A percentile compares a stretch with the other conserved stretches of the same genome.
Conservation (phyloP, 805 yeast species). For the Saturnispora dispora region DNA sequence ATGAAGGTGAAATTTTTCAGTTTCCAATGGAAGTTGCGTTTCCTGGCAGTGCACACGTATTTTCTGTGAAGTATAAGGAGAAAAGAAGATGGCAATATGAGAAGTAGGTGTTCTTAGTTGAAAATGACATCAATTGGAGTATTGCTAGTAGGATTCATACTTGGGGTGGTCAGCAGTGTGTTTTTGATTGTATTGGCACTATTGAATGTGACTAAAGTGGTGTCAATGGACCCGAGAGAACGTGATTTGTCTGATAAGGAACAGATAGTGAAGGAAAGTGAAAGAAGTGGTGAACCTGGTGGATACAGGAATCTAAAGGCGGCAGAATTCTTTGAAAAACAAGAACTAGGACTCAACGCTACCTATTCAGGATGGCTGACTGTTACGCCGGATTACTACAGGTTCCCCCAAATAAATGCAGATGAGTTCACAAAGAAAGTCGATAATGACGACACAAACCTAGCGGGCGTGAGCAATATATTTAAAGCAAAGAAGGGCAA, state of each 20-base stretch:
- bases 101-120: background rate
- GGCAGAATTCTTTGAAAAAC: constrained; percentile 55
- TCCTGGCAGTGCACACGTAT: background rate
- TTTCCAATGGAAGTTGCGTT: background rate
- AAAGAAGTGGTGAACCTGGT: constrained; percentile 18
- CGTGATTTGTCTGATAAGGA: constrained; percentile 12
- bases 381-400: constrained; percentile 71
- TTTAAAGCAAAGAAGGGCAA: constrained; percentile 4
- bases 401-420: constrained; percentile 34
- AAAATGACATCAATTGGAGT: background rate
- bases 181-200: background rate
- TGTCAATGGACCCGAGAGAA: constrained; percentile 17
- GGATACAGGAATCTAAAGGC: constrained; percentile 37
- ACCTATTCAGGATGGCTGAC: constrained; percentile 69
- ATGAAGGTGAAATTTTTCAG: background rate
- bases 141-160: background rate
- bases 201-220: background rate
- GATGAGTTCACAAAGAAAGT: constrained; percentile 11
- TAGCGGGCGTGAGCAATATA: constrained; percentile 1
- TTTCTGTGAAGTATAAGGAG: background rate
- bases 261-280: constrained; percentile 20
- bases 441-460: background rate
- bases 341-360: constrained; percentile 54
- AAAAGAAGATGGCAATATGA: background rate
- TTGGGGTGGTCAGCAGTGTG: background rate